Base-by-base conservation (phyloP, 2,329 filamentous ascomycete genomes). In the Microdochium trichocladiopsis region DNA sequence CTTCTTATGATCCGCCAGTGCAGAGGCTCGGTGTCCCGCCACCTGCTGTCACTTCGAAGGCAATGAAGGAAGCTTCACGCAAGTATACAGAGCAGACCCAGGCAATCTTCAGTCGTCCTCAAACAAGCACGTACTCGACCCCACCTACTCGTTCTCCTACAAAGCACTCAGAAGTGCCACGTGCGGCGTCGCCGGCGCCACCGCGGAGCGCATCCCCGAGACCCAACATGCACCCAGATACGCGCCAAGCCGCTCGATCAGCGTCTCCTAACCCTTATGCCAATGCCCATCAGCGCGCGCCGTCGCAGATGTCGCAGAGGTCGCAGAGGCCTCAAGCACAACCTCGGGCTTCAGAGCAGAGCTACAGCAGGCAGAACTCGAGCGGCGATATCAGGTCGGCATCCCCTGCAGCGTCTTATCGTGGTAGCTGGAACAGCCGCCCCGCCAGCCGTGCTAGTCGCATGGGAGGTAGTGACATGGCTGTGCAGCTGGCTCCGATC, bases 11-110 rank as follows among this genome's bases (percentile, higher is more conserved):
- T 54, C 82, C 83, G 48, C 82, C 86, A 49, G 79, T 90, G 47
- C 89, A 88, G 64, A 81, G 89, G 53, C 79, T 97, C 3, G 94
- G 91, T 51, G 88, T 93, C 12, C 95, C 94, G 2, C 87, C 93
- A 53, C 91, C 93, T 2, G 94, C 94, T 1, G 90, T 95, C 55
- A 99, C 95, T 0, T 88, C 90, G 3, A 89, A 87, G 57, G 90
- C 94, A 48, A 99, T 99, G 95, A 90, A 96, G 64, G 89, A 95
- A 68, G 90, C 92, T 3, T 94, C 91, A 0, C 87, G 95, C 61
- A 91, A 91, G 68, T 96, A 93, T 63, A 83, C 88, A 22, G 83
- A 85, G 47, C 88, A 96, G 68, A 90, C 89, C 2, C 82, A 90
- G 45, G 90, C 80, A 62, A 86, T 96, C 74, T 94, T 95, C 67